phyloP scores from a whole-genome alignment of 169 alveolate species.

The Babesia ovata region DNA sequence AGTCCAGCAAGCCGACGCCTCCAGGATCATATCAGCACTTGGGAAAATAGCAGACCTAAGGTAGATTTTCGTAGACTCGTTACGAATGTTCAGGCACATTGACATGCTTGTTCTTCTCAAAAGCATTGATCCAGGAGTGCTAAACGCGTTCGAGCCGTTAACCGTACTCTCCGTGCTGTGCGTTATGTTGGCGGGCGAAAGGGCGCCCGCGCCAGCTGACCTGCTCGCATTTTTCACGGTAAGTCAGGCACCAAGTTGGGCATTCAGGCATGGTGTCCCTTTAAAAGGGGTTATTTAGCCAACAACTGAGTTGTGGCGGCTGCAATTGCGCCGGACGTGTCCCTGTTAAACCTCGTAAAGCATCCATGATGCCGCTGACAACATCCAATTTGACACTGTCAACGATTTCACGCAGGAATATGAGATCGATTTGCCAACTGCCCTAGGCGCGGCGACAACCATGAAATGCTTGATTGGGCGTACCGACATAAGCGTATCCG shows the following conservation, averaged over 20 bases:
- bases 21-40: slow-evolving; percentile 17
- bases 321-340: too few relatives aligned
- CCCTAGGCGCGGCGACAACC: slow-evolving; percentile 7
- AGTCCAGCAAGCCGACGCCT: slow-evolving; percentile 56
- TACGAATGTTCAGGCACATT: slow-evolving; percentile 15
- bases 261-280: too few relatives aligned
- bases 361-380: not conserved
- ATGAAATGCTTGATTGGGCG: not conserved
- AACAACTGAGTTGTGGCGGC: too few relatives aligned
- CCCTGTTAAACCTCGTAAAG: not conserved
- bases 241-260: not conserved
- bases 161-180: slow-evolving; percentile 25
- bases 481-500: slow-evolving; percentile 10
- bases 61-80: not conserved
- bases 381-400: not conserved
- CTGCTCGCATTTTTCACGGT: slow-evolving; percentile 22
- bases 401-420: not conserved
- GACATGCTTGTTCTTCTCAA: slow-evolving; percentile 29
- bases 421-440: slow-evolving; percentile 1
- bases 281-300: too few relatives aligned
- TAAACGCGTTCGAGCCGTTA: slow-evolving; percentile 55
- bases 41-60: slow-evolving; percentile 3
- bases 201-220: slow-evolving; percentile 6
- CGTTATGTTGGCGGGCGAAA: slow-evolving; percentile 26
- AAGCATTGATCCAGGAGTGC: slow-evolving; percentile 9